phyloP scores from a whole-genome alignment of 371 early-diverging fungal genomes.

The Mucor irregularis region DNA sequence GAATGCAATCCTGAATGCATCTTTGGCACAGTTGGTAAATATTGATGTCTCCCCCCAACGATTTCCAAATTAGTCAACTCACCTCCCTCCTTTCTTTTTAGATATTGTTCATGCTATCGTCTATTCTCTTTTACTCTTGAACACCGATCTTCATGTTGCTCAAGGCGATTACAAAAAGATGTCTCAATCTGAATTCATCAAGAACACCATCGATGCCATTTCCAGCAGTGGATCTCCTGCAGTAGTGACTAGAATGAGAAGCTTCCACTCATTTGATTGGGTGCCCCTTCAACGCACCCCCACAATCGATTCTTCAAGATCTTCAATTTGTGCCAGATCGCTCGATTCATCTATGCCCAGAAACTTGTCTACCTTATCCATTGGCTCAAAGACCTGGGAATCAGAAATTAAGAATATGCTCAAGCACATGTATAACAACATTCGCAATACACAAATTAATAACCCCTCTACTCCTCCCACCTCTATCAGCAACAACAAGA shows the following conservation, averaged over 20 bases:
- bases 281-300: conserved; percentile 12
- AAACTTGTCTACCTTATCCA: not conserved
- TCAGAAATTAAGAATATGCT: conserved; percentile 19
- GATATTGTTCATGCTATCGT: conserved; percentile 78
- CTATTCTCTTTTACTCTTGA: conserved; percentile 81
- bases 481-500: not conserved
- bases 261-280: conserved; percentile 1
- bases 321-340: not conserved
- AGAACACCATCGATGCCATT: conserved; percentile 50
- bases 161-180: conserved; percentile 57
- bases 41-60: not conserved
- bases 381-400: conserved; percentile 24
- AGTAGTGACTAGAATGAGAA: not conserved
- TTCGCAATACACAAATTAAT: conserved; percentile 64
- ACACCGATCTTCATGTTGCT: conserved; percentile 88
- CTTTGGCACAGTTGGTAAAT: conserved; percentile 31
- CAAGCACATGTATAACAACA: conserved; percentile 58
- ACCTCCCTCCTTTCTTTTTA: not conserved
- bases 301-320: not conserved
- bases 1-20: conserved; percentile 66
- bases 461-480: conserved; percentile 40
- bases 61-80: not conserved
- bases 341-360: not conserved
- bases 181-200: conserved; percentile 52
- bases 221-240: too few relatives aligned